Evolutionary conservation across 2,329 filamentous ascomycete species (phyloP).

Genomic region (Aspergillus hiratsukae): DNA sequence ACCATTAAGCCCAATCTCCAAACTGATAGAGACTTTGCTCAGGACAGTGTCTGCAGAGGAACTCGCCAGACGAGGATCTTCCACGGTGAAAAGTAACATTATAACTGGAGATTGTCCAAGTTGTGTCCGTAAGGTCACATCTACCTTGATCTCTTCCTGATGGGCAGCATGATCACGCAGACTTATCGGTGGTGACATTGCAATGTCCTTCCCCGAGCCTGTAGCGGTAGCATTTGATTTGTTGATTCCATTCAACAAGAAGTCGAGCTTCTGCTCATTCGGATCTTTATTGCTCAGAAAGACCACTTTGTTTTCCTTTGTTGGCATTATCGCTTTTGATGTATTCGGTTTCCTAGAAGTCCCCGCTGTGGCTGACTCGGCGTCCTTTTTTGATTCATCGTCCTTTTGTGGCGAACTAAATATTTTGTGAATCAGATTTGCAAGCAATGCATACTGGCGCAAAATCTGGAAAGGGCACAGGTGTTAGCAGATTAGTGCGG

Average conservation of each 20-base stretch:
- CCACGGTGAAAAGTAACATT: conserved; percentile 33
- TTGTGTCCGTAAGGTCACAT: conserved; percentile 37
- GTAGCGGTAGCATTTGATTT: conserved; percentile 1
- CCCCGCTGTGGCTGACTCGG: conserved; percentile 4
- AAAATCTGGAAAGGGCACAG: conserved; percentile 27
- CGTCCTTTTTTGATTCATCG: conserved; percentile 7
- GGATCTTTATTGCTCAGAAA: conserved; percentile 40
- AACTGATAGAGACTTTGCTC: conserved; percentile 30
- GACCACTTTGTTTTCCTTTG: conserved; percentile 16
- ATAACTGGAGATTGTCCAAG: conserved; percentile 35
- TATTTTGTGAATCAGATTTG: conserved; percentile 34
- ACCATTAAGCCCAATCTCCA: conserved; percentile 40
- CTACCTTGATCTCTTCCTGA: conserved; percentile 30
- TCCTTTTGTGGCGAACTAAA: conserved; percentile 23
- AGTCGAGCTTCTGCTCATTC: conserved; percentile 51
- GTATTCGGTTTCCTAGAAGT: conserved; percentile 2
- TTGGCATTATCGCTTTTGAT: conserved; percentile 10
- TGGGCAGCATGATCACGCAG: neutral
- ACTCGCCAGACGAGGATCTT: conserved; percentile 9
- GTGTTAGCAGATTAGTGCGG: neutral
- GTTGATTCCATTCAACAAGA: conserved; percentile 40
- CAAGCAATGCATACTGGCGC: conserved; percentile 42
- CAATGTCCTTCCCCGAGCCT: conserved; percentile 5
- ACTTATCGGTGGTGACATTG: conserved; percentile 1
- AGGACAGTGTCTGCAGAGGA: conserved; percentile 8